These are phyloP conservation scores for Alliaria petiolata DNA, from an alignment of 345 rosid species.

Conservation along the genomic window DNA sequence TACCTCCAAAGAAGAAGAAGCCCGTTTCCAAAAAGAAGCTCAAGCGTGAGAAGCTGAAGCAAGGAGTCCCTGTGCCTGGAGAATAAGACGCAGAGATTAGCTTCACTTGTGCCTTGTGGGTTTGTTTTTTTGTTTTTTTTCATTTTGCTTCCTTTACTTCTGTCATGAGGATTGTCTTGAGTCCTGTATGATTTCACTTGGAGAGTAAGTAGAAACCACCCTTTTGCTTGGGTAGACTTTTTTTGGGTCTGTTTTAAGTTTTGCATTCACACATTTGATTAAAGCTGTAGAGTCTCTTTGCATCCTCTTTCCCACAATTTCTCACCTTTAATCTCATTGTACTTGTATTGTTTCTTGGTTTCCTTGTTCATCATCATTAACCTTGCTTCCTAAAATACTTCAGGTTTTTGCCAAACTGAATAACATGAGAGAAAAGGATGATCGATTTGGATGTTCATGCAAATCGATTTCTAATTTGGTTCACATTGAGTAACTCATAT, in stretches of 20 bases:
- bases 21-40: slow-evolving; percentile 78
- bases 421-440: not conserved
- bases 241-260: not conserved
- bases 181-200: slow-evolving; percentile 4
- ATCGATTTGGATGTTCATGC: too few relatives aligned
- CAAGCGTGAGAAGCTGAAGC: slow-evolving; percentile 67
- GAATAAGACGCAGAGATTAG: slow-evolving; percentile 32
- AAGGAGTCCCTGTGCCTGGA: slow-evolving; percentile 82
- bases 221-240: slow-evolving; percentile 19
- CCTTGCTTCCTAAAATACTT: not conserved
- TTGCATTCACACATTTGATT: slow-evolving; percentile 10
- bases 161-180: not conserved
- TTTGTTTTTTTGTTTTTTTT: not conserved
- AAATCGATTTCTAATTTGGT: not conserved
- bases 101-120: not conserved
- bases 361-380: not conserved
- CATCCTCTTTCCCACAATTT: not conserved
- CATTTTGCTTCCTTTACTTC: slow-evolving; percentile 10
- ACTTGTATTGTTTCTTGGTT: not conserved
- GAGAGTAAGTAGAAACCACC: slow-evolving; percentile 20
- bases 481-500: not conserved
- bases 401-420: not conserved
- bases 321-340: not conserved
- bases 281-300: slow-evolving; percentile 8
- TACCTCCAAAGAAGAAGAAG: slow-evolving; percentile 70